These are phyloP conservation scores for Pilatotrama ljubarskyi DNA, from an alignment of 768 basidiomycete species.

Conservation along the genomic window DNA sequence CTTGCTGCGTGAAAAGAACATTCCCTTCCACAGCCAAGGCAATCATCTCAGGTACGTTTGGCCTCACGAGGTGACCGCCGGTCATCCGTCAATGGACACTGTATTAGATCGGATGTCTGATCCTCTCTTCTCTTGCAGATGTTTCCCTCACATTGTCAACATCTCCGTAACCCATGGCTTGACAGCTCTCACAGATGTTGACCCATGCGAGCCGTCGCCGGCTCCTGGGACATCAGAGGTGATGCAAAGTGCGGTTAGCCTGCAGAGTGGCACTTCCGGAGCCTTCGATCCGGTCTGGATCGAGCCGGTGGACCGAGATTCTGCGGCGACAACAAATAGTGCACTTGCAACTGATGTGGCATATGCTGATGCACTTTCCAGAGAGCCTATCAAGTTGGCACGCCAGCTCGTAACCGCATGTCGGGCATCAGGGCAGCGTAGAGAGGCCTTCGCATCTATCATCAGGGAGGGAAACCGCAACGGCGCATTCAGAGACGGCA, in stretches of 20 bases:
- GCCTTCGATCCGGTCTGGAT: background rate
- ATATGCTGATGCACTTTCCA: constrained; percentile 16
- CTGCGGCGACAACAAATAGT: background rate
- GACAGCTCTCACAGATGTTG: background rate
- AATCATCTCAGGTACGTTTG: background rate
- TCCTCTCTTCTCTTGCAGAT: too few relatives aligned
- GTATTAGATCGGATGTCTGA: too few relatives aligned
- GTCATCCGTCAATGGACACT: background rate
- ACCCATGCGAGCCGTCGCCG: too few relatives aligned
- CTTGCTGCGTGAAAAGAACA: constrained; percentile 21
- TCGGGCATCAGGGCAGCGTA: constrained; percentile 31
- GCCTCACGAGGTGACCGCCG: background rate
- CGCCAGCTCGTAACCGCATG: constrained; percentile 34
- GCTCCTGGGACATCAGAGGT: too few relatives aligned
- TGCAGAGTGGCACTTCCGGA: too few relatives aligned
- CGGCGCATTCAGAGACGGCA: constrained; percentile 12
- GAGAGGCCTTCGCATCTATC: constrained; percentile 26
- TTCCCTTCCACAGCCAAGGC: background rate
- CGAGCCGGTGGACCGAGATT: background rate
- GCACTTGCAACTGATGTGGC: background rate
- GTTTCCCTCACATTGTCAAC: constrained; percentile 1
- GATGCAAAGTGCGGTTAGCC: too few relatives aligned
- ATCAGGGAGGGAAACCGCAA: constrained; percentile 31
- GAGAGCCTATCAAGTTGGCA: constrained; percentile 28
- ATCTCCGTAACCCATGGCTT: background rate